phyloP scores from a whole-genome alignment of 2,329 filamentous ascomycete species.

The Talaromyces sp. region DNA sequence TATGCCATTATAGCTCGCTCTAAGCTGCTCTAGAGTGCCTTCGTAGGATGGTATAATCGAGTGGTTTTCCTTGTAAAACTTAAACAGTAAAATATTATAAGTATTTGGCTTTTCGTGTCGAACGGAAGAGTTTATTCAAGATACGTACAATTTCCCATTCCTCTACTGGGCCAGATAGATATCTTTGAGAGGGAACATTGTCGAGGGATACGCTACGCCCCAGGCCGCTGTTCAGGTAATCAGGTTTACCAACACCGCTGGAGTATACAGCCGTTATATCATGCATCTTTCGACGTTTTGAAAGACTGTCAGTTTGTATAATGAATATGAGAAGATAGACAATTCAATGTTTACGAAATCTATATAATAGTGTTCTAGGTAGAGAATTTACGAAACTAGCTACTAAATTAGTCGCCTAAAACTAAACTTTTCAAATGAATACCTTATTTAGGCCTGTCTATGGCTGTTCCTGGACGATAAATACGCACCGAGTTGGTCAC shows the following conservation, averaged over 20 bases:
- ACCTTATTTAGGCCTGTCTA: not conserved
- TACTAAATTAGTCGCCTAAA: not conserved
- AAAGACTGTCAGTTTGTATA: not conserved
- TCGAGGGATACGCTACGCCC: not conserved
- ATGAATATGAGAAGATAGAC: not conserved
- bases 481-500: not conserved
- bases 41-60: not conserved
- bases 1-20: not conserved
- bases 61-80: not conserved
- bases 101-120: not conserved
- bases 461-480: not conserved
- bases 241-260: not conserved
- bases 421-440: not conserved
- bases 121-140: not conserved
- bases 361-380: not conserved
- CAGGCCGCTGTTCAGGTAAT: not conserved
- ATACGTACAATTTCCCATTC: not conserved
- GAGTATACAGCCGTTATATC: not conserved
- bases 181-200: not conserved
- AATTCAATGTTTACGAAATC: not conserved
- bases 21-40: not conserved
- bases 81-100: not conserved
- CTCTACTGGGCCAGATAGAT: not conserved
- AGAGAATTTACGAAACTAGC: not conserved
- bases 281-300: not conserved